Base-by-base conservation (phyloP, 2,329 filamentous ascomycete genomes). In the Acrodontium crateriforme region DNA sequence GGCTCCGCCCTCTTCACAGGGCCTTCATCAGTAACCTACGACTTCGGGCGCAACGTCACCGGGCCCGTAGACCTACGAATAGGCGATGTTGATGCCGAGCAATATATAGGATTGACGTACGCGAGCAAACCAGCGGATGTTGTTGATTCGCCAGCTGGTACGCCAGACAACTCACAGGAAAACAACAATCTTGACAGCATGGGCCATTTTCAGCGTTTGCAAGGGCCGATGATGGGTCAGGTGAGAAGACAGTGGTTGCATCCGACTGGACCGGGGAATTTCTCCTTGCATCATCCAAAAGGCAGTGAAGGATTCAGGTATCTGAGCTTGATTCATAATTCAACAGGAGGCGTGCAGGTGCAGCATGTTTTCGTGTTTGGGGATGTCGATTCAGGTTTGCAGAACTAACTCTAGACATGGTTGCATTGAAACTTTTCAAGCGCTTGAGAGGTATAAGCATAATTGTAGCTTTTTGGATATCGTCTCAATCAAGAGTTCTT, bases 231-330 rank as follows among this genome's bases (percentile, higher is more conserved):
- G 36, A 52, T 0, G 52, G 46, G 3, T 53, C 62, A 8, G 65
- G 69, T 25, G 55, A 60, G n/a, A 27, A 53, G 56, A 0, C 47
- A 69, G 0, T 69, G 61, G 61, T 64, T 67, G 29, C 43, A 53
- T 6, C 39, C 54, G 2, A 50, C 53, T 4, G 49, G 46, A 2
- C 36, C 49, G 1, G 51, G 50, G n/a, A 55, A 42, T 6, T 61
- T 59, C 31, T 50, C 45, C 6, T 61, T 67, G 53, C 58, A 58
- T 0, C 52, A 59, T 23, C 45, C 48, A 25, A 54, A 58, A 24
- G 48, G 66, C 27, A 56, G 66, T 9, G 65, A 66, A 6, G 65
- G 62, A 1, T 70, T 69, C 40, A 56, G 64, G 12, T 70, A 69
- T 34, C 41, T 70, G 38, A 69, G 59, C 2, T 44, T 63, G 20